Evolutionary conservation across 129 eudicot genomes (phyloP), one percentile per base, ranked within the genome.

Genomic region (Smallanthus sonchifolius): DNA sequence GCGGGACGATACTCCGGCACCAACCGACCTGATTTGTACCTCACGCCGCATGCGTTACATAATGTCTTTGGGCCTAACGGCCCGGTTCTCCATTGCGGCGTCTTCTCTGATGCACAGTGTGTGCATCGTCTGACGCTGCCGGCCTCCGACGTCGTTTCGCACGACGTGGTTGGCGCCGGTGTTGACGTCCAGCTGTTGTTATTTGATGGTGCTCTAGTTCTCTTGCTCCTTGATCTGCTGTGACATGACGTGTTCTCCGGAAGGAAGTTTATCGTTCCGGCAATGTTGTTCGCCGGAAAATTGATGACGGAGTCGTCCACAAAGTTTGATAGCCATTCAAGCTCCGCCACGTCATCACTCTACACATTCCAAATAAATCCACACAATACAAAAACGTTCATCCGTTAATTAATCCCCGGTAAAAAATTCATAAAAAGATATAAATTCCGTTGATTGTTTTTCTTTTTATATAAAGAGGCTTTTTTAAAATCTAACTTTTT

Each of bases 1-100:
- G 91, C 95, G 19, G 95, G 95, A 10, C 95, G 70, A 67, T 88
- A 88, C 64, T 86, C 95, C 67, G 95, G 95, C 34, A 88, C 91
- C 3, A 88, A 80, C 45, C 95, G 64, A 2, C 90, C 90, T 4
- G 95, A 88, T 64, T 88, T 88, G 76, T 55, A 88, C 70, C 94
- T 57, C 4, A 88, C 95, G 3, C 95, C 90, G 14, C 90, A 85
- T 2, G 95, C 90, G 73, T 88, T 88, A 82, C 91, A 88, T 35
- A 88, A 64, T 51, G 95, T 88, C 65, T 88, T 88, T 17, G 91
- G 95, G 7, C 95, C 95, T 32, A 81, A 19, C 7, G 87, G 95
- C 1, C 88, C 87, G 5, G 87, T 81, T 49, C 91, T 69, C 95
- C 91, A 86, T 61, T 86, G 91, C 8, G 91, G 91, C n/a, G 88